These are phyloP conservation scores for Myxozyma sirexii DNA, from an alignment of 805 yeast species.

Conservation along the genomic window DNA sequence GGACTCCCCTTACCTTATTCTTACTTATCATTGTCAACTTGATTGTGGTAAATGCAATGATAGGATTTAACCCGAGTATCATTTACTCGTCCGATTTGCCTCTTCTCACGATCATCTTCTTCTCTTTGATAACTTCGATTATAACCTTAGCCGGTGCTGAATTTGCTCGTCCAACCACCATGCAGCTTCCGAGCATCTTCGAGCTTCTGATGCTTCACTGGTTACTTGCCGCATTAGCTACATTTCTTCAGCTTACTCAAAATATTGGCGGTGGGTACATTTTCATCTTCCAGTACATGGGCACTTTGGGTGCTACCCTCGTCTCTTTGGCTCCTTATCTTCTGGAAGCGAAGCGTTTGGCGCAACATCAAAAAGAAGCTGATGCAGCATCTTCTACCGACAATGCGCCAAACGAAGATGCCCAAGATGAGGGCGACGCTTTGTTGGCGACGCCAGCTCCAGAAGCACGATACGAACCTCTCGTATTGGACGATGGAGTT, in stretches of 20 bases:
- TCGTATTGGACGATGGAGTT: neutral
- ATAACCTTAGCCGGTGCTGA: conserved; percentile 6
- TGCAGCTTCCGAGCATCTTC: conserved; percentile 6
- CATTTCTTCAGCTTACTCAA: neutral
- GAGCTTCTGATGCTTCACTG: conserved; percentile 19
- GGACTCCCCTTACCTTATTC: conserved; percentile 13
- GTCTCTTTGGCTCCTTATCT: conserved; percentile 8
- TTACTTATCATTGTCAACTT: conserved; percentile 6
- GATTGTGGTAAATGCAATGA: conserved; percentile 1
- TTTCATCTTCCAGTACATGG: conserved; percentile 15
- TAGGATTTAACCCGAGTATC: conserved; percentile 7
- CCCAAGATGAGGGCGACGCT: conserved; percentile 15
- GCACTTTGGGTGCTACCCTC: conserved; percentile 7
- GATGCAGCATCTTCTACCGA: neutral
- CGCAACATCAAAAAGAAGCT: neutral
- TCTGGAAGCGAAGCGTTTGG: neutral
- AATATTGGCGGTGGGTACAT: conserved; percentile 18
- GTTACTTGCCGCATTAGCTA: conserved; percentile 11
- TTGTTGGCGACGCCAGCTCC: conserved; percentile 1
- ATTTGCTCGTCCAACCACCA: neutral
- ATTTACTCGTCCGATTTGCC: conserved; percentile 29
- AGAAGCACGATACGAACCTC: neutral
- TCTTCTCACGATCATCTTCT: conserved; percentile 7
- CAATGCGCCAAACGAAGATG: conserved; percentile 8
- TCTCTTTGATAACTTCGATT: conserved; percentile 1